A percentile compares a stretch with the other conserved stretches of the same genome.
Evolutionary conservation across 257 asterid species (phyloP).

Genomic region (Capsicum chinense): DNA sequence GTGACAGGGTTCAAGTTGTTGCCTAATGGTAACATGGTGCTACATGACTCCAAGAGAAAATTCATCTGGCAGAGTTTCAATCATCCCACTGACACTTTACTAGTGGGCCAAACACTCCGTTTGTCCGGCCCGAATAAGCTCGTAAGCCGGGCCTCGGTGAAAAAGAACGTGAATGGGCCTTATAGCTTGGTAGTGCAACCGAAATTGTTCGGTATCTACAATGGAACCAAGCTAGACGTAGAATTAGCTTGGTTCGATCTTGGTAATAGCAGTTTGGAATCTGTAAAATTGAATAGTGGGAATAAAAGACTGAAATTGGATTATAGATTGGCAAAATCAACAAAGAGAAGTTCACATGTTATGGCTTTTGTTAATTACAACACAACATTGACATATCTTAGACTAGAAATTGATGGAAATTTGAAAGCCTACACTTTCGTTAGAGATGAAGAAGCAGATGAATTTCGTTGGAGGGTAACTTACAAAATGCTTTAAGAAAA

Average conservation of each 20-base stretch:
- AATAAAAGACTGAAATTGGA: slow-evolving; percentile 4
- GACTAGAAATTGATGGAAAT: slow-evolving; percentile 53
- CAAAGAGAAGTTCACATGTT: slow-evolving; percentile 1
- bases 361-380: slow-evolving; percentile 42
- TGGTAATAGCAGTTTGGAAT: not conserved
- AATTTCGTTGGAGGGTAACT: slow-evolving; percentile 32
- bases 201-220: not conserved
- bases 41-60: slow-evolving; percentile 30
- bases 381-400: slow-evolving; percentile 47
- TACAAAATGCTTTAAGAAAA: slow-evolving; percentile 18
- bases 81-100: slow-evolving; percentile 28
- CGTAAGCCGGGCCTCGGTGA: slow-evolving; percentile 8
- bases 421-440: slow-evolving; percentile 44
- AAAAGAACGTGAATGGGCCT: not conserved
- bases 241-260: slow-evolving; percentile 20
- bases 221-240: not conserved
- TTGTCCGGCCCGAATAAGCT: slow-evolving; percentile 24
- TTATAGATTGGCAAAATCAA: slow-evolving; percentile 27
- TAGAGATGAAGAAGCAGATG: not conserved
- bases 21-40: slow-evolving; percentile 36
- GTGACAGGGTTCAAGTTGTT: slow-evolving; percentile 34
- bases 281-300: slow-evolving; percentile 28
- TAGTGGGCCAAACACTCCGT: slow-evolving; percentile 30
- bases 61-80: slow-evolving; percentile 40
- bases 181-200: slow-evolving; percentile 26